phyloP scores from a whole-genome alignment of 2,329 filamentous ascomycete species.

The Cytospora paraplurivora region DNA sequence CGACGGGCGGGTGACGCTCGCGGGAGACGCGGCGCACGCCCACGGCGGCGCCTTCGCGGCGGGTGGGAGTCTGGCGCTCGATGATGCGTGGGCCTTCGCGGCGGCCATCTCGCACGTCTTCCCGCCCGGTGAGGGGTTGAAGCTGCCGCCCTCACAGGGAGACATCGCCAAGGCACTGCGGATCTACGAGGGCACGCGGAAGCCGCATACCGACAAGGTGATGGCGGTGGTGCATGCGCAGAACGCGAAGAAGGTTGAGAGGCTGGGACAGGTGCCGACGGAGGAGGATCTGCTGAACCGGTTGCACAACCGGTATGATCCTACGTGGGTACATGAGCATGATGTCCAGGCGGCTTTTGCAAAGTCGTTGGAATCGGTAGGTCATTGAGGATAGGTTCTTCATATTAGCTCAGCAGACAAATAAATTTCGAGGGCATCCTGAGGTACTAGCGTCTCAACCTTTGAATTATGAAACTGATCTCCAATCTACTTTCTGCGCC shows the following conservation, averaged over 20 bases:
- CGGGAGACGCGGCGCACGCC: slow-evolving; percentile 45
- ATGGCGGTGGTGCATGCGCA: slow-evolving; percentile 38
- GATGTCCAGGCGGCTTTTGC: slow-evolving; percentile 46
- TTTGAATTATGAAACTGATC: no score
- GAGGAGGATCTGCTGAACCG: slow-evolving; percentile 42
- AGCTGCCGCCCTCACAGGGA: slow-evolving; percentile 18
- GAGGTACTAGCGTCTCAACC: no score
- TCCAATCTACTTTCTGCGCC: no score
- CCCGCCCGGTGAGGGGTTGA: slow-evolving; percentile 22
- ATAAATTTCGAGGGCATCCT: no score
- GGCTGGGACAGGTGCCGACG: slow-evolving; percentile 35
- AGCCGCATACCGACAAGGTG: slow-evolving; percentile 44
- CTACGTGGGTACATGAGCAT: slow-evolving; percentile 50
- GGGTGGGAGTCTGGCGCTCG: slow-evolving; percentile 44
- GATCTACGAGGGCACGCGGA: slow-evolving; percentile 47
- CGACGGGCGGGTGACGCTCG: slow-evolving; percentile 40
- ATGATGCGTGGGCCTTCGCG: slow-evolving; percentile 46
- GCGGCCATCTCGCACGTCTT: slow-evolving; percentile 43
- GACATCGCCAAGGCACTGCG: slow-evolving; percentile 38
- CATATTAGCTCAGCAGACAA: not conserved
- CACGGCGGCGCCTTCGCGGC: slow-evolving; percentile 46
- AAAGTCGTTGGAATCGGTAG: slow-evolving; percentile 35
- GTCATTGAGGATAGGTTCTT: not conserved
- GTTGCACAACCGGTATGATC: slow-evolving; percentile 41
- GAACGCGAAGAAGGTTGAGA: slow-evolving; percentile 35